These are phyloP conservation scores for Podila epigama DNA, from an alignment of 192 early-diverging fungal genomes.

Conservation along the genomic window DNA sequence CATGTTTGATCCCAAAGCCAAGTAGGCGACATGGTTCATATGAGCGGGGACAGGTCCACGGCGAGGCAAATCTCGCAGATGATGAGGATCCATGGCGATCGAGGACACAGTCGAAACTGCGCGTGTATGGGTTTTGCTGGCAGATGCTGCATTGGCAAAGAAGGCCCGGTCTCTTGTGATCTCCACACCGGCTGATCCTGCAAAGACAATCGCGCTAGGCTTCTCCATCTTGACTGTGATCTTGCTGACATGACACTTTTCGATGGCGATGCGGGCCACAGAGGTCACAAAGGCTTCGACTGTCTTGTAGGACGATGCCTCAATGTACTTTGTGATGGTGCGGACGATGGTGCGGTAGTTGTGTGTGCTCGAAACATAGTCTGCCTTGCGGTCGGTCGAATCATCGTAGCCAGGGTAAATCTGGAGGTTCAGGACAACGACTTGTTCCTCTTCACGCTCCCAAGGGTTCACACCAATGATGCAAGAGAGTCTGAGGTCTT, in stretches of 20 bases:
- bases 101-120: conserved; percentile 10
- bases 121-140: conserved; percentile 24
- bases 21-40: conserved; percentile 68
- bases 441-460: conserved; percentile 95
- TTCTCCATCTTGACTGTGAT: conserved; percentile 93
- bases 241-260: conserved; percentile 86
- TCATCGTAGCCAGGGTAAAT: conserved; percentile 63
- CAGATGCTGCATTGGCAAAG: conserved; percentile 36
- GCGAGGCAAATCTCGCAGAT: conserved; percentile 1
- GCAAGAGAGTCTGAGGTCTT: conserved; percentile 77
- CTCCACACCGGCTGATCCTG: conserved; percentile 87
- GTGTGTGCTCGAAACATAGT: conserved; percentile 75
- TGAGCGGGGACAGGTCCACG: conserved; percentile 41
- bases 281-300: conserved; percentile 92
- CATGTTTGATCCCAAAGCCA: conserved; percentile 92
- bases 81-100: conserved; percentile 15
- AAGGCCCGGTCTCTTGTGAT: conserved; percentile 78
- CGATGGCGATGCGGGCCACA: conserved; percentile 78
- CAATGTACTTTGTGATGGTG: conserved; percentile 80
- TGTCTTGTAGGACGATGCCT: conserved; percentile 89
- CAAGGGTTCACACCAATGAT: conserved; percentile 97
- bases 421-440: conserved; percentile 81
- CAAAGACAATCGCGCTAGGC: conserved; percentile 93
- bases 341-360: conserved; percentile 93
- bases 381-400: conserved; percentile 46